These are phyloP conservation scores for Schoenoplectus tabernaemontani DNA, from an alignment of 202 grass and related monocot species.

Conservation along the genomic window DNA sequence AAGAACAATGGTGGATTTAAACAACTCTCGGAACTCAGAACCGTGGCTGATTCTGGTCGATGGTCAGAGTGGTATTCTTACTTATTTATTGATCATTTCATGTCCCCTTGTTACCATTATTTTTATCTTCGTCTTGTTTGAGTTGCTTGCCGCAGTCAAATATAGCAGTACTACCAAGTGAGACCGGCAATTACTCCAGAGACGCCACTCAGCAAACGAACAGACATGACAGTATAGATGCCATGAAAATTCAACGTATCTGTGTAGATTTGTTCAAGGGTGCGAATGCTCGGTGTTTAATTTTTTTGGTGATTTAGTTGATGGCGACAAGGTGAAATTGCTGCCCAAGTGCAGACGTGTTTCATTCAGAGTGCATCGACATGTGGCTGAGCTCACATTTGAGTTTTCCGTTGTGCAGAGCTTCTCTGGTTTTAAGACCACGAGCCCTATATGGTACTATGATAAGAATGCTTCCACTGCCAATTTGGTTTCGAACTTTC, in stretches of 20 bases:
- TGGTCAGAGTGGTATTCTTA: background rate
- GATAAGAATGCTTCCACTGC: background rate
- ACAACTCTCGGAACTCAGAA: background rate
- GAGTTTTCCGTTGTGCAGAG: slow-evolving; percentile 26
- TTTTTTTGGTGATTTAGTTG: slow-evolving; percentile 21
- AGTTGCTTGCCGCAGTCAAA: slow-evolving; percentile 8
- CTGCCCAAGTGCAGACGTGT: slow-evolving; percentile 23
- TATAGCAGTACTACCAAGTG: background rate
- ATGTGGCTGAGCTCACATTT: slow-evolving; percentile 20
- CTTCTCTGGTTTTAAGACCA: slow-evolving; percentile 15
- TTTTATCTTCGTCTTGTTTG: slow-evolving; percentile 20
- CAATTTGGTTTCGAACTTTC: background rate
- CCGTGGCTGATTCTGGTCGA: background rate
- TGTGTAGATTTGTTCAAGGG: background rate
- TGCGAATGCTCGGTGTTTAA: slow-evolving; percentile 20
- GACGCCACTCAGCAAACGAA: background rate
- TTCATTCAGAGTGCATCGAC: slow-evolving; percentile 32
- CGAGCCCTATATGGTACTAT: background rate
- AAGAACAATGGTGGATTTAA: background rate
- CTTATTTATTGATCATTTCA: slow-evolving; percentile 2
- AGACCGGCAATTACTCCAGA: background rate
- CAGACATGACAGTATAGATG: background rate
- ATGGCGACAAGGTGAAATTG: slow-evolving; percentile 9
- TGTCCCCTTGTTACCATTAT: slow-evolving; percentile 3
- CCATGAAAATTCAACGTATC: background rate